Percentiles rank a stretch among this genome's conserved stretches.
These are phyloP conservation scores for Globisporangium solare DNA, from an alignment of 352 stramenopile genomes.

Conservation along the genomic window DNA sequence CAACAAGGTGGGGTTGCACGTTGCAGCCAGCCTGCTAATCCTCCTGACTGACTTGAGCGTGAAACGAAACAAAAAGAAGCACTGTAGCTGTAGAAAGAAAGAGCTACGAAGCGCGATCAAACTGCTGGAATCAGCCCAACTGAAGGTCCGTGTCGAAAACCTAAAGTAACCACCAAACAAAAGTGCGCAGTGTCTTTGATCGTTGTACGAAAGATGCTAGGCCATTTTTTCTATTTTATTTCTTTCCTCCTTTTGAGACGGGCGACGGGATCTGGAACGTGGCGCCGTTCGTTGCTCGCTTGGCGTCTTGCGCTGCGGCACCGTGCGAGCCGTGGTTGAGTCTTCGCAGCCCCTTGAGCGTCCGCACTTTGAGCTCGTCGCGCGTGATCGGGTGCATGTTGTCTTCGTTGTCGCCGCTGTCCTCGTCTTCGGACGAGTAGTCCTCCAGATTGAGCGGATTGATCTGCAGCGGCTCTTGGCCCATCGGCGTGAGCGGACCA, in stretches of 20 bases:
- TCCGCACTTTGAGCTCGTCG: slow-evolving; percentile 90
- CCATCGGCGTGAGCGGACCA: slow-evolving; percentile 86
- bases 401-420: slow-evolving; percentile 83
- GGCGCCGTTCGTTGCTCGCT: slow-evolving; percentile 17
- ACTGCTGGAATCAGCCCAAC: too few relatives aligned
- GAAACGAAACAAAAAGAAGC: too few relatives aligned
- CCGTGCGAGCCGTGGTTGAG: slow-evolving; percentile 36
- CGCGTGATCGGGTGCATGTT: slow-evolving; percentile 86
- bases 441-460: slow-evolving; percentile 93
- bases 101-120: too few relatives aligned
- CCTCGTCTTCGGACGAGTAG: slow-evolving; percentile 91
- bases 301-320: slow-evolving; percentile 24
- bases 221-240: slow-evolving; percentile 15
- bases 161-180: too few relatives aligned
- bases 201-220: neutral
- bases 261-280: slow-evolving; percentile 2
- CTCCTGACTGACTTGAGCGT: too few relatives aligned
- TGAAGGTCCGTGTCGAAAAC: too few relatives aligned
- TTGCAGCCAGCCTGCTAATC: too few relatives aligned
- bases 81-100: too few relatives aligned
- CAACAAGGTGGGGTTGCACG: too few relatives aligned
- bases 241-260: slow-evolving; percentile 9
- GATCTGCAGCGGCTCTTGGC: slow-evolving; percentile 88
- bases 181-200: neutral
- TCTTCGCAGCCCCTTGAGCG: slow-evolving; percentile 75